These are phyloP conservation scores for Cladorrhinum samala DNA, from an alignment of 495 filamentous ascomycete genomes.

Conservation along the genomic window DNA sequence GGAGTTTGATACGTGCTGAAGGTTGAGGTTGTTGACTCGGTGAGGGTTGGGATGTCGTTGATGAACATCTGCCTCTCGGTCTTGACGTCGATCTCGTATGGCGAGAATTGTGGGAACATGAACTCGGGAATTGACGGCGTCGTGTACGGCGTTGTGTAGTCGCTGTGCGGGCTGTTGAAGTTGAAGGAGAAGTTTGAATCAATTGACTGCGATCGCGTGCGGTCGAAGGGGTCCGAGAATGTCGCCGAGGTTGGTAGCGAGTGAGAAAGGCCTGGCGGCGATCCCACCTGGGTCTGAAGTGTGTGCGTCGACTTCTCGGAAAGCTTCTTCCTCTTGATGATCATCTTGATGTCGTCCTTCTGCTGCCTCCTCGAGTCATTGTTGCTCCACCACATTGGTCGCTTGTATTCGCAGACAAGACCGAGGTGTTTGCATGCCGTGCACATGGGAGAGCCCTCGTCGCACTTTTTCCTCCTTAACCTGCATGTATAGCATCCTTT, in stretches of 20 bases:
- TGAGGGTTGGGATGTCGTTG: conserved; percentile 75
- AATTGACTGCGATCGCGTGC: conserved; percentile 66
- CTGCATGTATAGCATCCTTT: conserved; percentile 96
- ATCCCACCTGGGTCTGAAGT: conserved; percentile 50
- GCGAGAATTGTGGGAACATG: conserved; percentile 53
- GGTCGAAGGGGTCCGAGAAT: conserved; percentile 64
- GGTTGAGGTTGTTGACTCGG: conserved; percentile 78
- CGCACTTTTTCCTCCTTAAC: conserved; percentile 93
- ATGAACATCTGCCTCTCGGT: conserved; percentile 93
- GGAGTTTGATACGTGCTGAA: conserved; percentile 83
- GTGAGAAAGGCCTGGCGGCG: conserved; percentile 74
- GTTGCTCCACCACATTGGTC: conserved; percentile 95
- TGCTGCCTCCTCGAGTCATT: conserved; percentile 75
- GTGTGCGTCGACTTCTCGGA: conserved; percentile 69
- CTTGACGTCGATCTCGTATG: conserved; percentile 93
- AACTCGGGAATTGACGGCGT: conserved; percentile 45
- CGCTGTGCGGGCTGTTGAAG: conserved; percentile 59
- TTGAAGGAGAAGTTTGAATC: conserved; percentile 74
- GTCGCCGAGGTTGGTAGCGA: conserved; percentile 75
- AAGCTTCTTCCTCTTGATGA: conserved; percentile 94
- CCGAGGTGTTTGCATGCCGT: conserved; percentile 83
- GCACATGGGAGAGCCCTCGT: conserved; percentile 83
- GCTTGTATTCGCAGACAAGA: conserved; percentile 88
- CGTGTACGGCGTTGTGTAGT: conserved; percentile 55
- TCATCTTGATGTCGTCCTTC: conserved; percentile 93